These are phyloP conservation scores for Fusarium sp. DNA, from an alignment of 2,329 filamentous ascomycete species.

Conservation along the genomic window DNA sequence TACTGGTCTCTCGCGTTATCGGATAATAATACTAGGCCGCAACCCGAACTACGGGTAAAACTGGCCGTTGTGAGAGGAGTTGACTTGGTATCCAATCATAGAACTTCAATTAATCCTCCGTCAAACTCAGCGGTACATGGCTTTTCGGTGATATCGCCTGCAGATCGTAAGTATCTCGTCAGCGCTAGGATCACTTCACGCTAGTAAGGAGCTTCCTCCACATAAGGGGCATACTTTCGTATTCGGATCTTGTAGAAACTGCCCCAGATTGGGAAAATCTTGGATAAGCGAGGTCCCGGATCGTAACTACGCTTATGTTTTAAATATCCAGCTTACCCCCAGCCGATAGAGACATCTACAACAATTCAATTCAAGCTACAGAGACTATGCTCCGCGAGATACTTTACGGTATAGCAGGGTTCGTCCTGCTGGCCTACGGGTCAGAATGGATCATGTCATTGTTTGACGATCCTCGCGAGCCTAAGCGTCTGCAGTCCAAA, in stretches of 20 bases:
- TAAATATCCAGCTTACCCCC: neutral
- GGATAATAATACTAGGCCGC: no score
- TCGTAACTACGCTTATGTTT: neutral
- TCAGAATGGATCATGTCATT: constrained; percentile 35
- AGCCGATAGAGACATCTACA: neutral
- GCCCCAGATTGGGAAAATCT: neutral
- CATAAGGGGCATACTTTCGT: constrained; percentile 18
- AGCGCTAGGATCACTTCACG: neutral
- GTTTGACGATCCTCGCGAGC: constrained; percentile 40
- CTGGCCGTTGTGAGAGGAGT: neutral
- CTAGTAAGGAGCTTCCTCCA: constrained; percentile 5
- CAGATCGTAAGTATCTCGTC: neutral
- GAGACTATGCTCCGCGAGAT: constrained; percentile 39
- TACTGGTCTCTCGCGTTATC: neutral
- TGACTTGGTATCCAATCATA: constrained; percentile 3
- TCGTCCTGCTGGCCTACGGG: constrained; percentile 32
- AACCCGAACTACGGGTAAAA: neutral
- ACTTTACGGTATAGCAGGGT: constrained; percentile 19
- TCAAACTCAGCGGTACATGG: neutral
- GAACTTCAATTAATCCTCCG: neutral
- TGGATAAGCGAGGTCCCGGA: neutral
- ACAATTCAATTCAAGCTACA: neutral
- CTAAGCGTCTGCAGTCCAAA: constrained; percentile 24
- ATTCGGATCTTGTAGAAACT: constrained; percentile 8
- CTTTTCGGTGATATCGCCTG: neutral